Percentiles rank a stretch among this genome's conserved stretches.
Conservation (phyloP, 768 basidiomycete genomes). For the Pleurotus tuoliensis region DNA sequence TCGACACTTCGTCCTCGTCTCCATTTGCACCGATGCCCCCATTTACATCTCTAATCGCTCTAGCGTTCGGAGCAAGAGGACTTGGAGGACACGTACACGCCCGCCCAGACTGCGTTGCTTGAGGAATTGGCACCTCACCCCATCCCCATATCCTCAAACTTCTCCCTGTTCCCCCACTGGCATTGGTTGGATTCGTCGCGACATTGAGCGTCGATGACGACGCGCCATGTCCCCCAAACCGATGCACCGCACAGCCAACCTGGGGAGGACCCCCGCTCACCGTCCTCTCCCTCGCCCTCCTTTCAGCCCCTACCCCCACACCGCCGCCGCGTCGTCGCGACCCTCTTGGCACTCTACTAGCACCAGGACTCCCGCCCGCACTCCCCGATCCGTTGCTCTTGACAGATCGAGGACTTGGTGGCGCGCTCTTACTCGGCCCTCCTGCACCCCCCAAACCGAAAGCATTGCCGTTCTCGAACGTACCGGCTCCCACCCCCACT, state of each 20-base stretch:
- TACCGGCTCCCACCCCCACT: neutral
- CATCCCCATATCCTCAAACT: constrained; percentile 5
- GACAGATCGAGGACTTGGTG: too few relatives aligned
- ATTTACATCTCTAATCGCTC: neutral
- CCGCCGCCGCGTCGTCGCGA: neutral
- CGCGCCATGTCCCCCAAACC: neutral
- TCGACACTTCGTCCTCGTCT: neutral
- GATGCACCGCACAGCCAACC: neutral
- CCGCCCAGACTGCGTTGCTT: too few relatives aligned
- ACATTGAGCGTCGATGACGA: neutral
- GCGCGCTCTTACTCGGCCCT: neutral
- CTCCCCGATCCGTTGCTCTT: too few relatives aligned
- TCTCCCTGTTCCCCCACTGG: neutral
- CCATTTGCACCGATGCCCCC: neutral
- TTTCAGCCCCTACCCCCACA: neutral
- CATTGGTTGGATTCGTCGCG: neutral
- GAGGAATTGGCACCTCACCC: neutral
- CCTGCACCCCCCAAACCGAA: neutral
- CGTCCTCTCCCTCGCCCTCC: neutral
- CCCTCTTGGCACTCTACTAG: too few relatives aligned
- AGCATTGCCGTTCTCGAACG: neutral
- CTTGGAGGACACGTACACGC: too few relatives aligned
- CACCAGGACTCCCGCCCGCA: too few relatives aligned
- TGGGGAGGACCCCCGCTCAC: neutral
- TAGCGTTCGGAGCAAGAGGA: neutral